phyloP scores from a whole-genome alignment of 345 rosid genomes.

The Rhizophora mangle region DNA sequence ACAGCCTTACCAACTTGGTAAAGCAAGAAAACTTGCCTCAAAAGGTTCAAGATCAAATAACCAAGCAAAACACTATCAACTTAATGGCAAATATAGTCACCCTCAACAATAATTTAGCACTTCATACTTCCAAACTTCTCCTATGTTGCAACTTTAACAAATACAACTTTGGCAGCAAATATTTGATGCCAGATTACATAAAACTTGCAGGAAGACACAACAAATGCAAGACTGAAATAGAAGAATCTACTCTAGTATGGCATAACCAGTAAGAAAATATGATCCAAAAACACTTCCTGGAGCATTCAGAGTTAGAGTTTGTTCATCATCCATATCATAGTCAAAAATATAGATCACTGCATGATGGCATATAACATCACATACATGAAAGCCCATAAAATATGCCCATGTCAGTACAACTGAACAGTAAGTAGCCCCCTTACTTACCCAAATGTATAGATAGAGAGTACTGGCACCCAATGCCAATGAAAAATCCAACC shows the following conservation, averaged over 20 bases:
- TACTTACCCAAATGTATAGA: no score
- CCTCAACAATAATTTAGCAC: conserved; percentile 7
- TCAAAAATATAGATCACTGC: not conserved
- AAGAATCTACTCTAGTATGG: not conserved
- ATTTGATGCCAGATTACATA: not conserved
- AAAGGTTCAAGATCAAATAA: conserved; percentile 15
- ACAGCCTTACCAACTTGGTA: conserved; percentile 1
- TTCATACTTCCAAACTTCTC: conserved; percentile 14
- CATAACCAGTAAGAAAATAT: not conserved
- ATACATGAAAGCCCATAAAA: not conserved
- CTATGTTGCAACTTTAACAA: not conserved
- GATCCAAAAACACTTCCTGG: not conserved
- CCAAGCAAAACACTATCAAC: conserved; percentile 13
- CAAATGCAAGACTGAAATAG: not conserved
- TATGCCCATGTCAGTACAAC: not conserved
- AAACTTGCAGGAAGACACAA: not conserved
- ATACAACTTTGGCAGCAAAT: not conserved
- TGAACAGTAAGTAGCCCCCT: not conserved
- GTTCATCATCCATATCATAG: not conserved
- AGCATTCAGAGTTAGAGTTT: not conserved
- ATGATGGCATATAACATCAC: not conserved
- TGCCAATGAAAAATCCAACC: no score
- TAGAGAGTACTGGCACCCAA: no score
- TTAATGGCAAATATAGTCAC: conserved; percentile 9
- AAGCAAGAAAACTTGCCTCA: conserved; percentile 13